Conservation (phyloP, 2,329 filamentous ascomycete genomes). For the Podosphaera fusca region DNA sequence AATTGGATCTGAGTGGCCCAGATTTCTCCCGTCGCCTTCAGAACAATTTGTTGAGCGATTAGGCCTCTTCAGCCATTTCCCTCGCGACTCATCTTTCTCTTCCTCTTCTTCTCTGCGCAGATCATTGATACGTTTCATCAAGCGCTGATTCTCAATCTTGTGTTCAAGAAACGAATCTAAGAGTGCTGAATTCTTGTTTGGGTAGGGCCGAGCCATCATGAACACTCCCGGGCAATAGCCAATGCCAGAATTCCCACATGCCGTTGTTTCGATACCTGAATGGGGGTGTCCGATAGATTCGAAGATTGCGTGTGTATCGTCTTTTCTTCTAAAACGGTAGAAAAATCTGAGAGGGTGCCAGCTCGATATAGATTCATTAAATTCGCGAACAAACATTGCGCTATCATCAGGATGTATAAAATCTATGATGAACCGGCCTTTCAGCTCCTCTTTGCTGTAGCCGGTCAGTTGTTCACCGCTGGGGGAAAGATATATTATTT, state of each 20-base stretch:
- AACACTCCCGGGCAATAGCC: constrained; percentile 75
- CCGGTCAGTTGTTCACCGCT: constrained; percentile 55
- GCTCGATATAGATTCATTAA: constrained; percentile 70
- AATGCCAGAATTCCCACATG: constrained; percentile 38
- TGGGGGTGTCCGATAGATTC: constrained; percentile 88
- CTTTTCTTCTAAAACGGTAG: constrained; percentile 58
- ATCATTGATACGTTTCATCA: constrained; percentile 65
- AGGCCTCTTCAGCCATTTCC: constrained; percentile 34
- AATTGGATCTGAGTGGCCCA: constrained; percentile 15
- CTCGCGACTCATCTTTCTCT: constrained; percentile 44
- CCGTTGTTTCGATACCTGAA: constrained; percentile 44
- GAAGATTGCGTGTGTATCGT: constrained; percentile 55
- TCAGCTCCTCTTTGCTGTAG: constrained; percentile 45
- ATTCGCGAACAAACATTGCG: constrained; percentile 60
- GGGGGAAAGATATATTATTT: constrained; percentile 68
- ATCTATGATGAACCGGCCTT: constrained; percentile 55
- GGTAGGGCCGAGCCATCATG: constrained; percentile 78
- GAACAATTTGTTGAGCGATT: constrained; percentile 29
- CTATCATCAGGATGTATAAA: constrained; percentile 72
- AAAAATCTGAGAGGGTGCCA: constrained; percentile 65
- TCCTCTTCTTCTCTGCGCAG: constrained; percentile 68
- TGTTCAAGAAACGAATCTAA: constrained; percentile 88
- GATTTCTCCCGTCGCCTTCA: constrained; percentile 11
- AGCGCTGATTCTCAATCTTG: constrained; percentile 83
- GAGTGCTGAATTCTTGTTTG: constrained; percentile 63